Evolutionary conservation across 2,329 filamentous ascomycete genomes (phyloP), one percentile per base, ranked within the genome.

Genomic region (Alternaria brassicicola): DNA sequence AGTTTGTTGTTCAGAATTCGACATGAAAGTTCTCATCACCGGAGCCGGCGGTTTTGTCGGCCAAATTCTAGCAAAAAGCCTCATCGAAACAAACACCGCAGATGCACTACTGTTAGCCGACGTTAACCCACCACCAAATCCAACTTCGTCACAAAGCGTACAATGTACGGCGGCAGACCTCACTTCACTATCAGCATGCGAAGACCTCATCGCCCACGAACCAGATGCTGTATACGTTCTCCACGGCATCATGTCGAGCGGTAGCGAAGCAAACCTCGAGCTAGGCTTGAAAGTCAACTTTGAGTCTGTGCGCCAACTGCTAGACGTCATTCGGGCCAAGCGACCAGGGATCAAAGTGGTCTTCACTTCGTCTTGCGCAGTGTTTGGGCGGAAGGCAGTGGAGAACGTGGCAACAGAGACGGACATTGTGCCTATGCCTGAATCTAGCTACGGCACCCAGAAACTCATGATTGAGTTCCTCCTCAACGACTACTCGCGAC

Each of bases 211-310:
- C 17, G 64, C 66, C 13, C 64, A 65, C 45, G 49, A 56, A n/a
- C 74, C 73, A 6, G 73, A 75, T 66, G 73, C 69, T 4, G 66
- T 76, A 13, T 89, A 86, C 76, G 79, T 87, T 66, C 85, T 89
- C 72, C 87, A 89, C 74, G 87, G 87, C 61, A 87, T 89, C 79
- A 89, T 89, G 87, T 88, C 86, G 0, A 83, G 83, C 12, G 86
- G 85, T 6, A 84, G 85, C 15, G 86, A 89, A 74, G 84, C 84
- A 39, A 82, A 88, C 74, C 86, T 85, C 62, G 83, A 85, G 49
- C 78, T 87, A 1, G 86, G 85, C 2, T 79, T 87, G 60, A 79
- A 78, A 38, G 86, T 88, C 50, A 89, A 89, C 71, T 80, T 89
- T 47, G 84, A 88, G 63, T 85, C 83, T 38, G 85, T 86, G 12